Conservation (phyloP, 352 stramenopile species). For the Phytophthora pini region DNA sequence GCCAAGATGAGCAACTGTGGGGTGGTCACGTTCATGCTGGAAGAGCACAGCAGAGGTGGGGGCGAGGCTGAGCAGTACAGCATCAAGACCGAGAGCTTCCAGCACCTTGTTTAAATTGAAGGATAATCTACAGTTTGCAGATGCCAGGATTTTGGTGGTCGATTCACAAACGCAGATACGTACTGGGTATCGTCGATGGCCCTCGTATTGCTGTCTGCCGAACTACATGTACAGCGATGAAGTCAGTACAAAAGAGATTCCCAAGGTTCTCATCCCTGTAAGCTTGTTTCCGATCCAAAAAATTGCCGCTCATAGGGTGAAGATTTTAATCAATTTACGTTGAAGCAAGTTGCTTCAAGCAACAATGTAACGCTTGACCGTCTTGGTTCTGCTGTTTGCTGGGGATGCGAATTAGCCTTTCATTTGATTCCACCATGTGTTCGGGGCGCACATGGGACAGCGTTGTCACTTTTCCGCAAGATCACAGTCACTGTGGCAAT, state of each 20-base stretch:
- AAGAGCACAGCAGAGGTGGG: conserved; percentile 44
- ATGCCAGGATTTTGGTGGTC: neutral
- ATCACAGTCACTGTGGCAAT: too few relatives aligned
- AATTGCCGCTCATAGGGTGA: too few relatives aligned
- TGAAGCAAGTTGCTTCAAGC: too few relatives aligned
- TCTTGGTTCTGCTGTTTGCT: neutral
- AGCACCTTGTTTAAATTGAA: conserved; percentile 42
- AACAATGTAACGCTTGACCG: too few relatives aligned
- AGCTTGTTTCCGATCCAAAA: too few relatives aligned
- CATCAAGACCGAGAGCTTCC: conserved; percentile 58
- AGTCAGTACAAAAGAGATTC: too few relatives aligned
- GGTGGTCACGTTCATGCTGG: conserved; percentile 74
- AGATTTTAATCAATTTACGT: too few relatives aligned
- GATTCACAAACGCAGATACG: too few relatives aligned
- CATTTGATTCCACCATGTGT: neutral
- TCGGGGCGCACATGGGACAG: conserved; percentile 5
- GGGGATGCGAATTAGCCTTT: neutral
- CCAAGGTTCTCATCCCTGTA: too few relatives aligned
- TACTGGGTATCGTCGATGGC: too few relatives aligned
- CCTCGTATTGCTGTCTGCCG: too few relatives aligned
- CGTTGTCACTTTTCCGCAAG: neutral
- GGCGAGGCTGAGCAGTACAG: conserved; percentile 31
- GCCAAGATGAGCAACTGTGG: conserved; percentile 83
- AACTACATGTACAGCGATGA: too few relatives aligned
- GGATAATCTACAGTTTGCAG: neutral